Conservation (phyloP, 2,329 filamentous ascomycete species). For the Cadophora sp. region DNA sequence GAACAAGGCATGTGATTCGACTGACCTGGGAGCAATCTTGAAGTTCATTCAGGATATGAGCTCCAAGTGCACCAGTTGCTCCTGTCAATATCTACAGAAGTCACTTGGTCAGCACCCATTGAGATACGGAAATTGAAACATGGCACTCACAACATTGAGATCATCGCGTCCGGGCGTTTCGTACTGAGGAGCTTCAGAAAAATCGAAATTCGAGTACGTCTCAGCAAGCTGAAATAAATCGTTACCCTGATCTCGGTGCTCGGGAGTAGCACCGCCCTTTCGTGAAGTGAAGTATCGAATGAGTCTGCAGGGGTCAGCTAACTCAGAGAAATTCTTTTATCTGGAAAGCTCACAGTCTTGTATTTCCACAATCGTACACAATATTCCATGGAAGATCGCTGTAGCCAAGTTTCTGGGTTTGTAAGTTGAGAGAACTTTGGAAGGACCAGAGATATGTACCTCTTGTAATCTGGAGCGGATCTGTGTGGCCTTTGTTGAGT, state of each 20-base stretch:
- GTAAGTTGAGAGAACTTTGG: not conserved
- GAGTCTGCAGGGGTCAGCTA: conserved; percentile 36
- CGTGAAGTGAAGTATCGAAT: conserved; percentile 24
- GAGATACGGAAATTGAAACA: too few relatives aligned
- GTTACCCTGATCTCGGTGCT: not conserved
- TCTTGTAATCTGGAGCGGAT: conserved; percentile 31
- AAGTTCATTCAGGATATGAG: conserved; percentile 56
- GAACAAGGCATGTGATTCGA: conserved; percentile 63
- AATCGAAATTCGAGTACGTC: conserved; percentile 50
- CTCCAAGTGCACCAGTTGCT: conserved; percentile 57
- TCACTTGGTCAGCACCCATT: too few relatives aligned
- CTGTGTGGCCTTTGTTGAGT: conserved; percentile 51
- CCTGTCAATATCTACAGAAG: conserved; percentile 56
- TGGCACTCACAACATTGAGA: not conserved
- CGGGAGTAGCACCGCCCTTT: not conserved
- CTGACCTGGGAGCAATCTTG: conserved; percentile 46
- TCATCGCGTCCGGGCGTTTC: not conserved
- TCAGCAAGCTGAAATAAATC: conserved; percentile 54
- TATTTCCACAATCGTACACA: conserved; percentile 64
- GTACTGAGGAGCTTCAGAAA: not conserved
- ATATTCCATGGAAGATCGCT: conserved; percentile 60
- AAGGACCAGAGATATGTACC: conserved; percentile 17
- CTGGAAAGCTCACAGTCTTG: conserved; percentile 43
- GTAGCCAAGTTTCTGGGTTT: conserved; percentile 45
- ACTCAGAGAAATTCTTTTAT: not conserved